phyloP scores from a whole-genome alignment of 805 yeast species.

The Starmerella powellii region DNA sequence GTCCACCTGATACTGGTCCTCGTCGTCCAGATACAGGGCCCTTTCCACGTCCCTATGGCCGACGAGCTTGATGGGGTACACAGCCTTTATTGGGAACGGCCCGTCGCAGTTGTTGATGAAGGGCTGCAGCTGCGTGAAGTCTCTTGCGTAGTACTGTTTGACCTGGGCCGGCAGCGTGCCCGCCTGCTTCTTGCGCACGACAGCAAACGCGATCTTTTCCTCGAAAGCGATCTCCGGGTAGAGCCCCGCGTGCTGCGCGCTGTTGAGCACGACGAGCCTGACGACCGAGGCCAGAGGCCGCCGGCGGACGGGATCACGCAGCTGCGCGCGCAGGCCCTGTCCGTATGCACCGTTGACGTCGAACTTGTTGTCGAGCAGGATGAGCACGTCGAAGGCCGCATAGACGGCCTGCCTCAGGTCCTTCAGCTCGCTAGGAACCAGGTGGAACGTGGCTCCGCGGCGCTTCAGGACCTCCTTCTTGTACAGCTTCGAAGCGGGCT shows the following conservation, averaged over 20 bases:
- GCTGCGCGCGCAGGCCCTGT: slow-evolving; percentile 24
- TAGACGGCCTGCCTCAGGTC: slow-evolving; percentile 24
- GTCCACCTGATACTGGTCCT: slow-evolving; percentile 18
- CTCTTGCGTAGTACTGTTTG: slow-evolving; percentile 58
- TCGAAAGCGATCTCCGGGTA: slow-evolving; percentile 37
- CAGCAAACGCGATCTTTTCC: slow-evolving; percentile 67
- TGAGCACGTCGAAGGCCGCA: slow-evolving; percentile 42
- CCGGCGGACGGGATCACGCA: slow-evolving; percentile 24
- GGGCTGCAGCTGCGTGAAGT: slow-evolving; percentile 46
- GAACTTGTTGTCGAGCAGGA: slow-evolving; percentile 54
- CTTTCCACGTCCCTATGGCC: slow-evolving; percentile 67
- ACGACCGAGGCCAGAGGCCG: slow-evolving; percentile 41
- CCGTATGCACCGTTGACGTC: slow-evolving; percentile 33
- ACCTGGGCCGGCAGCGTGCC: slow-evolving; percentile 74
- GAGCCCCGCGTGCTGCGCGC: slow-evolving; percentile 69
- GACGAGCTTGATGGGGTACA: slow-evolving; percentile 50
- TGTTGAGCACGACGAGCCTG: slow-evolving; percentile 61
- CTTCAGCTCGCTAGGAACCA: slow-evolving; percentile 35
- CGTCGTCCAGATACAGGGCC: slow-evolving; percentile 25
- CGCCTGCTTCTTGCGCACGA: slow-evolving; percentile 66
- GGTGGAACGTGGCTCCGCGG: slow-evolving; percentile 24
- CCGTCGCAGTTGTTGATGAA: slow-evolving; percentile 43
- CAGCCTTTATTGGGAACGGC: slow-evolving; percentile 72
- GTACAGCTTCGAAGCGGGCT: slow-evolving; percentile 12
- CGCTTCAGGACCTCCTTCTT: slow-evolving; percentile 12